A percentile compares a stretch with the other conserved stretches of the same genome.
phyloP scores from a whole-genome alignment of 768 basidiomycete genomes.

The Serpula lacrymans region DNA sequence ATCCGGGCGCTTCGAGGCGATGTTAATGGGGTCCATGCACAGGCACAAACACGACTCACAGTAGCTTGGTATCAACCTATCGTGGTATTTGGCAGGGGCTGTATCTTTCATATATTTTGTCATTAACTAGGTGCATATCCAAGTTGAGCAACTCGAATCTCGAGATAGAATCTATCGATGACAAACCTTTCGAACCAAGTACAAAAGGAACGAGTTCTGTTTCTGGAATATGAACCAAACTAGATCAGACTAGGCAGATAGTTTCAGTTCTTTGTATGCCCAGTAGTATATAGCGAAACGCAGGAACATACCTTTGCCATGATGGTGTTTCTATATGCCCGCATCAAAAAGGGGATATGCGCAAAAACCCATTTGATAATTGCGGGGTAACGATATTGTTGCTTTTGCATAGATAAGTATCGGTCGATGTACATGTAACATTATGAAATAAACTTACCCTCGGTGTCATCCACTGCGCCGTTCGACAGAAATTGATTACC shows the following conservation, averaged over 20 bases:
- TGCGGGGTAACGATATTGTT: constrained; percentile 38
- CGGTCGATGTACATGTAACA: too few species aligned
- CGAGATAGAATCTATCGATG: too few species aligned
- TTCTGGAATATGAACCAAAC: constrained; percentile 36
- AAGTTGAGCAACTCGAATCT: constrained; percentile 2
- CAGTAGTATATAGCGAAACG: neutral
- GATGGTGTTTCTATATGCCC: constrained; percentile 43
- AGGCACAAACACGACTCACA: constrained; percentile 27
- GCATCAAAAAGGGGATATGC: constrained; percentile 45
- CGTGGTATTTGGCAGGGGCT: constrained; percentile 44
- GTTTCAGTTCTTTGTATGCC: neutral
- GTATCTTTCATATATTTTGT: constrained; percentile 41
- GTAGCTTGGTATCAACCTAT: constrained; percentile 49
- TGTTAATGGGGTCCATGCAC: neutral
- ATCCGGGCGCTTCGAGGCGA: constrained; percentile 43
- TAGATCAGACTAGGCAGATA: constrained; percentile 12
- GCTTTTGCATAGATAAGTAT: constrained; percentile 30
- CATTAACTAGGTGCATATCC: constrained; percentile 21
- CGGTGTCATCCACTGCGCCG: constrained; percentile 54
- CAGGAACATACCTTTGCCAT: constrained; percentile 40
- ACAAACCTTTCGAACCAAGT: constrained; percentile 30
- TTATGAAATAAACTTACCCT: constrained; percentile 33
- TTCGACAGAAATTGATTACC: constrained; percentile 57
- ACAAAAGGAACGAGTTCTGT: constrained; percentile 30
- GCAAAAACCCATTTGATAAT: constrained; percentile 50